Evolutionary conservation across 768 basidiomycete genomes (phyloP).

Genomic region (Phylloporus sp.): DNA sequence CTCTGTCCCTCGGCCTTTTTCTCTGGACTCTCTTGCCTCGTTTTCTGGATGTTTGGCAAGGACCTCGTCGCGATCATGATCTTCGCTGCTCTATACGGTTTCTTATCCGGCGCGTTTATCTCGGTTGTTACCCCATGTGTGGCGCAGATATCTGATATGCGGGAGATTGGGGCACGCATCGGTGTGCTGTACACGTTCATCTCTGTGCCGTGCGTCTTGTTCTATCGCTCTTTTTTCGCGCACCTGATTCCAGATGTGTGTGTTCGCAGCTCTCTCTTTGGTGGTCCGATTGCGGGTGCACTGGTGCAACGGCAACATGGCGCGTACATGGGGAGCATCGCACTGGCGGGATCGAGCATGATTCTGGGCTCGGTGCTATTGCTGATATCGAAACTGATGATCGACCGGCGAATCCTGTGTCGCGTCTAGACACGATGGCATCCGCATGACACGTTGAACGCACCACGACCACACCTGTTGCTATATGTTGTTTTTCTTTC

Average conservation of each 20-base stretch:
- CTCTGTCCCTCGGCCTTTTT: constrained; percentile 60
- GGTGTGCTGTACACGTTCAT: constrained; percentile 63
- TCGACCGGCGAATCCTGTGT: constrained; percentile 41
- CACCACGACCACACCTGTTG: neutral
- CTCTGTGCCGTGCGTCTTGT: constrained; percentile 62
- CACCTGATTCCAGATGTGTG: neutral
- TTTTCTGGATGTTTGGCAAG: constrained; percentile 52
- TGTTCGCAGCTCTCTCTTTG: constrained; percentile 50
- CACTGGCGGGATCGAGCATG: constrained; percentile 56
- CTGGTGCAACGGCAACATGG: constrained; percentile 46
- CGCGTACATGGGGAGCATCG: constrained; percentile 48
- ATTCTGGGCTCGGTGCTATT: constrained; percentile 58
- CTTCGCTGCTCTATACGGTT: constrained; percentile 57
- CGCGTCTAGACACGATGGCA: constrained; percentile 36
- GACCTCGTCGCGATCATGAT: constrained; percentile 40
- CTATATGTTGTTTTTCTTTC: neutral
- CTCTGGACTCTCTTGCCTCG: constrained; percentile 55
- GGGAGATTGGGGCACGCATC: constrained; percentile 58
- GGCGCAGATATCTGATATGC: constrained; percentile 57
- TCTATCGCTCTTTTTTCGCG: neutral
- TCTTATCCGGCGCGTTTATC: constrained; percentile 66
- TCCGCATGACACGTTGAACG: neutral
- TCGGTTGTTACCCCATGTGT: constrained; percentile 66
- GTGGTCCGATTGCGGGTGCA: constrained; percentile 61
- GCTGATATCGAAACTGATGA: constrained; percentile 44